Evolutionary conservation across 2,329 filamentous ascomycete genomes (phyloP).

Genomic region (Aspergillus texensis): DNA sequence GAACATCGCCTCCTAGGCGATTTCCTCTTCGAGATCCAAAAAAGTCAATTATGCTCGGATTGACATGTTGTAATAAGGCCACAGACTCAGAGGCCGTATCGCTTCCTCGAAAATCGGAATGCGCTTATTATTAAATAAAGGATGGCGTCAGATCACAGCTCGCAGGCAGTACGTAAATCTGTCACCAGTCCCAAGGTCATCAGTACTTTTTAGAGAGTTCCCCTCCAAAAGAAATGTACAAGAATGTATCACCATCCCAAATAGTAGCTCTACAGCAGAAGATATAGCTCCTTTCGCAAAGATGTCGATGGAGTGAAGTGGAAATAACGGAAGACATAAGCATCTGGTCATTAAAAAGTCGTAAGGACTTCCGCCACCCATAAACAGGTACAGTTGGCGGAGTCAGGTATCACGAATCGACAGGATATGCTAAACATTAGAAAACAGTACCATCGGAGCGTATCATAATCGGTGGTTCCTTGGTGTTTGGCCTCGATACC

Average conservation of each 20-base stretch:
- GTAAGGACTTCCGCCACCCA: conserved; percentile 30
- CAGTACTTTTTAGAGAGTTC: conserved; percentile 2
- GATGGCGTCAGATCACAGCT: neutral
- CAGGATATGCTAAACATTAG: conserved; percentile 49
- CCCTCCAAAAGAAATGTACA: conserved; percentile 4
- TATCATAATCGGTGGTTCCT: conserved; percentile 94
- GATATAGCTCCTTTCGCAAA: neutral
- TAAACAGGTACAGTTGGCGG: conserved; percentile 20
- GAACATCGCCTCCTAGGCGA: neutral
- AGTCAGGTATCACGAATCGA: conserved; percentile 28
- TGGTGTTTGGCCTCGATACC: conserved; percentile 92
- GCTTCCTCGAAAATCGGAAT: neutral
- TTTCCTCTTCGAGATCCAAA: neutral
- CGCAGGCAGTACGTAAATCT: neutral
- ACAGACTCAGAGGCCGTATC: neutral
- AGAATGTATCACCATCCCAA: conserved; percentile 3
- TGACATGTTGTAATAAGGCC: neutral
- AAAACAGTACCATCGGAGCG: conserved; percentile 96
- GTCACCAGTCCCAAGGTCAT: neutral
- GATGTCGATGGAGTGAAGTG: conserved; percentile 2
- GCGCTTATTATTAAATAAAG: neutral
- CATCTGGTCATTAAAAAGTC: conserved; percentile 35
- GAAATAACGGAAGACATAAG: conserved; percentile 17
- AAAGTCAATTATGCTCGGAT: neutral
- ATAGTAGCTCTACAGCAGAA: conserved; percentile 4